Conservation (phyloP, 2,329 filamentous ascomycete genomes). For the Gyromitra esculenta region DNA sequence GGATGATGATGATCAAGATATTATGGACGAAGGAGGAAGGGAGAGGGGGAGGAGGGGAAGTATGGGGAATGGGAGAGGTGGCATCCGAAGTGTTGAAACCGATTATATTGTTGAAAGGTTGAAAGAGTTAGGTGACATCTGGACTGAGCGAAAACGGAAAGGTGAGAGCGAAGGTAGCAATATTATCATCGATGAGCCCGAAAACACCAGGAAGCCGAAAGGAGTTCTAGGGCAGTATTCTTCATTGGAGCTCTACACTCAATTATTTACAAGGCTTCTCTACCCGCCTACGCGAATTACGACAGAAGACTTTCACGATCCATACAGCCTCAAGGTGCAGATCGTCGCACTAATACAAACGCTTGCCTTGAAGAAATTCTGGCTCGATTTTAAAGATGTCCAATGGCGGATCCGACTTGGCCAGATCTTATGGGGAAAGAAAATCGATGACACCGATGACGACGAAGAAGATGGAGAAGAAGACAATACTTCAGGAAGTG, state of each 20-base stretch:
- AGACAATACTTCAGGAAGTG: conserved; percentile 65
- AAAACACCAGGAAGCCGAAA: conserved; percentile 22
- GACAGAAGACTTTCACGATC: conserved; percentile 69
- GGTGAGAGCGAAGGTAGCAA: conserved; percentile 16
- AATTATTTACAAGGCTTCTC: conserved; percentile 62
- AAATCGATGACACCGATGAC: conserved; percentile 62
- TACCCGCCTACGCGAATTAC: conserved; percentile 62
- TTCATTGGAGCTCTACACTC: conserved; percentile 60
- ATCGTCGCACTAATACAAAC: conserved; percentile 75
- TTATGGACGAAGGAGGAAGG: conserved; percentile 54
- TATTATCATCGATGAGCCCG: conserved; percentile 23
- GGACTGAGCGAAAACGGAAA: conserved; percentile 45
- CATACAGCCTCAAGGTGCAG: conserved; percentile 73
- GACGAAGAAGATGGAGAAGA: conserved; percentile 65
- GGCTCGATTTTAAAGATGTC: conserved; percentile 78
- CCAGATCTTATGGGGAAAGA: conserved; percentile 73
- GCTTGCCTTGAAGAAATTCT: conserved; percentile 72
- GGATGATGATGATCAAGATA: conserved; percentile 45
- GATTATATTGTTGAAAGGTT: conserved; percentile 54
- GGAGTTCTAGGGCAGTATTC: conserved; percentile 42
- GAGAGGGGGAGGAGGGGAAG: conserved; percentile 51
- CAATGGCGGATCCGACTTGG: conserved; percentile 79
- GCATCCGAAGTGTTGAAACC: conserved; percentile 53
- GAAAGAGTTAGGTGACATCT: conserved; percentile 54
- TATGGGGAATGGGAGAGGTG: conserved; percentile 47